Evolutionary conservation across 768 basidiomycete genomes (phyloP).

Genomic region (Naganishia onofrii): DNA sequence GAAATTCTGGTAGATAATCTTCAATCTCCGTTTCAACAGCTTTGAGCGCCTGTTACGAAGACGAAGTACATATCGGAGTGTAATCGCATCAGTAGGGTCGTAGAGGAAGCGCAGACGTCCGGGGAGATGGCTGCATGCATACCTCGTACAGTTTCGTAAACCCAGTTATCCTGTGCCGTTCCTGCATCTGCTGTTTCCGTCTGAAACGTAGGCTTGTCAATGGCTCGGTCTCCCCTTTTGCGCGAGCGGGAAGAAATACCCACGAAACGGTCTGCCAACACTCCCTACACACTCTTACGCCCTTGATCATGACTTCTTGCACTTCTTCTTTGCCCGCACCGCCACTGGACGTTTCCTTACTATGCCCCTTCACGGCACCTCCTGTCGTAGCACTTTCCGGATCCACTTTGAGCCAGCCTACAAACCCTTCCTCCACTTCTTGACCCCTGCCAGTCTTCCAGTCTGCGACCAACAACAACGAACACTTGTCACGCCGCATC

Average conservation of each 20-base stretch:
- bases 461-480: conserved; percentile 63
- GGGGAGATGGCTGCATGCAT: conserved; percentile 29
- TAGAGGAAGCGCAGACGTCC: background rate
- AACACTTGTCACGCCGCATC: conserved; percentile 47
- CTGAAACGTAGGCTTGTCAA: conserved; percentile 53
- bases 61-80: background rate
- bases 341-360: conserved; percentile 18
- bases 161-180: conserved; percentile 61
- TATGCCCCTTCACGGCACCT: conserved; percentile 35
- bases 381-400: conserved; percentile 58
- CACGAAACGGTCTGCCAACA: conserved; percentile 79
- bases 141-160: conserved; percentile 73
- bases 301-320: conserved; percentile 67
- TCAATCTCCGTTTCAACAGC: conserved; percentile 84
- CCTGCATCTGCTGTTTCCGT: conserved; percentile 74
- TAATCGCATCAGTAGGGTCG: background rate
- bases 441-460: conserved; percentile 71
- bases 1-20: conserved; percentile 77
- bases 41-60: conserved; percentile 61
- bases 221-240: background rate
- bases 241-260: conserved; percentile 47
- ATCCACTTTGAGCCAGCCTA: conserved; percentile 51
- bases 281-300: conserved; percentile 78
- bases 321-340: conserved; percentile 7
- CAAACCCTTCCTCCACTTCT: conserved; percentile 62